Evolutionary conservation across 2,329 filamentous ascomycete species (phyloP).

Genomic region (Apiospora kogelbergensis): DNA sequence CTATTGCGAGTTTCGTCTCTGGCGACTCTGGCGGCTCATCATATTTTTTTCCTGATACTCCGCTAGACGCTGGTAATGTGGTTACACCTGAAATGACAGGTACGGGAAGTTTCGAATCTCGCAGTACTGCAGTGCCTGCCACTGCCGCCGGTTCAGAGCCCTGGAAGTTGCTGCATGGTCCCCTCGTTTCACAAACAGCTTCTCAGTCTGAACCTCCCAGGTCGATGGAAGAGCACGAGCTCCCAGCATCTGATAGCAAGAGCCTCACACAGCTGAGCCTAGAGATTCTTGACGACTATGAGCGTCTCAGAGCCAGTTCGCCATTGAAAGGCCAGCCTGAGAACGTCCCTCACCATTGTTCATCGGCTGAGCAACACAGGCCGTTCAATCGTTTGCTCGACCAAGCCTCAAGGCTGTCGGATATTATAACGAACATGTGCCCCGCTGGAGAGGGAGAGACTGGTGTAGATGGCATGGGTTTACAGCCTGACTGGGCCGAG

Average conservation of each 20-base stretch:
- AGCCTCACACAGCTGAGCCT: neutral
- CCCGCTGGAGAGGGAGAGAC: neutral
- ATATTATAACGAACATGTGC: neutral
- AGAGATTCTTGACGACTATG: neutral
- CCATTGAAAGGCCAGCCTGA: neutral
- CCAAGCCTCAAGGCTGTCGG: neutral
- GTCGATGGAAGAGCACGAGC: neutral
- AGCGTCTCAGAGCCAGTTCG: neutral
- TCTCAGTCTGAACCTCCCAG: neutral
- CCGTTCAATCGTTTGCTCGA: neutral
- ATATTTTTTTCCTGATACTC: neutral
- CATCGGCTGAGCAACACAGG: neutral
- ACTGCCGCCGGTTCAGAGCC: neutral
- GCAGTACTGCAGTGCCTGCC: neutral
- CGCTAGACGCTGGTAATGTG: neutral
- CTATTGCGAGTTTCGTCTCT: neutral
- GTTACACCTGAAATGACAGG: neutral
- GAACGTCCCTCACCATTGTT: neutral
- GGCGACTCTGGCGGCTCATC: neutral
- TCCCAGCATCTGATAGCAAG: neutral
- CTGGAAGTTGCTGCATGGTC: neutral
- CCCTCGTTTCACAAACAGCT: neutral
- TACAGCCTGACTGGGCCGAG: no score
- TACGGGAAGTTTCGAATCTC: neutral
- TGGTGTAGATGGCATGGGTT: neutral